Conservation (phyloP, 805 yeast genomes). For the Wickerhamomyces queroliae region DNA sequence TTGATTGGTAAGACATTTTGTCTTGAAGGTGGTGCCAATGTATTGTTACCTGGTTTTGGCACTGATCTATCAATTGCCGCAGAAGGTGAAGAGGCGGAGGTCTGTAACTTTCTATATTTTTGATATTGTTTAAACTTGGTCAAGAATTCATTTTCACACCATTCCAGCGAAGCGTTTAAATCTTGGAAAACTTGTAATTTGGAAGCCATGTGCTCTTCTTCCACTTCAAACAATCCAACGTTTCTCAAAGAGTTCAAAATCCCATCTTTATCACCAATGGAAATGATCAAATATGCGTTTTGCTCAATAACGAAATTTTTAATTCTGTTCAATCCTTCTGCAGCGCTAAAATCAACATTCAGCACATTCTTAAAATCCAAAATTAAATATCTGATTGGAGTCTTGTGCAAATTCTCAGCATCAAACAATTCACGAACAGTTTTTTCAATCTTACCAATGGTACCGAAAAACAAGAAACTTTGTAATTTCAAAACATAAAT, state of each 20-base stretch:
- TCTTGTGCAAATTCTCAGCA: conserved; percentile 29
- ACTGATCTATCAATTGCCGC: too few relatives aligned
- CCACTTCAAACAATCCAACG: conserved; percentile 61
- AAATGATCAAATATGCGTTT: conserved; percentile 64
- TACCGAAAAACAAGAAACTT: conserved; percentile 90
- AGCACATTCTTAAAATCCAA: conserved; percentile 80
- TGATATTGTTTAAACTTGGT: conserved; percentile 30
- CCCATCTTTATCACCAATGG: conserved; percentile 67
- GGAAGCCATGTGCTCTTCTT: conserved; percentile 27
- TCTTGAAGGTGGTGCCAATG: conserved; percentile 1
- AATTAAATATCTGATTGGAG: conserved; percentile 74
- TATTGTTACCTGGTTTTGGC: conserved; percentile 2
- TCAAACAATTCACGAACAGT: conserved; percentile 64
- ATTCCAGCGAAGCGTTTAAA: conserved; percentile 84
- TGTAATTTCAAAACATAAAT: conserved; percentile 81
- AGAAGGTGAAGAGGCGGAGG: background rate
- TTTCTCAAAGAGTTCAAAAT: conserved; percentile 71
- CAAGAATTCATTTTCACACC: conserved; percentile 93
- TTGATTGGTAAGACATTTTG: conserved; percentile 14
- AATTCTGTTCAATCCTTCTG: conserved; percentile 89
- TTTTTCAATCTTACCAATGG: conserved; percentile 86
- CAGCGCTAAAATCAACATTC: conserved; percentile 87
- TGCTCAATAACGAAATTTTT: conserved; percentile 69
- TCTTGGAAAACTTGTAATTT: conserved; percentile 64
- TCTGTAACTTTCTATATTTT: conserved; percentile 1